Base-by-base conservation (phyloP, 257 asterid species). In the Salvia miltiorrhiza region DNA sequence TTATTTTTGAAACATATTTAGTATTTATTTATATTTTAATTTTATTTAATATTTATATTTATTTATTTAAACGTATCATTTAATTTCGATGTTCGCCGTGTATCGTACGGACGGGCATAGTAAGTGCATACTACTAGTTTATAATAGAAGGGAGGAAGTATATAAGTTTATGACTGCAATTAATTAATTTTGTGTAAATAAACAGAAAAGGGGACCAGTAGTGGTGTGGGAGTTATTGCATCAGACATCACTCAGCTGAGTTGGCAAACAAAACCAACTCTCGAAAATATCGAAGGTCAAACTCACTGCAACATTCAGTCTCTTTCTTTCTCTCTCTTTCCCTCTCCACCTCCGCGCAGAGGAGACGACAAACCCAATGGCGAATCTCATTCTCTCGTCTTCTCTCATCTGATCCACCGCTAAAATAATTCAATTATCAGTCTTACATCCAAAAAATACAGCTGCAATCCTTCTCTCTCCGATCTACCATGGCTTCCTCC, bases 401-500 rank as follows among this genome's bases (percentile, higher is more conserved):
- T 35, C 75, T 64, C 75, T 33, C 75, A 32, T 71, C 76, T 71
- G 59, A 57, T 49, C 44, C 64, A 59, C 47, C 69, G 35, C 62
- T 6, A 23, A 20, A 39, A 41, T 3, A 14, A 3, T 5, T 23
- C n/a, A 63, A 14, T 41, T 8, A 1, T 13, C 39, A 40, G 21
- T 61, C 37, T n/a, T 7, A 30, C 14, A 23, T 3, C 1, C 48
- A 5, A 57, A 10, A 4, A 33, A 37, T 11, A 26, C 45, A n/a
- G 13, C 8, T 3, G 16, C 69, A 35, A 9, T 5, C 30, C 9
- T 5, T 9, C 33, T 7, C 13, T 19, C 16, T n/a, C n/a, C 65
- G 9, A 43, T 17, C 39, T 2, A 23, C 66, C 35, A 78, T 79
- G 83, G 80, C 83, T 19, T 79, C 83, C 61, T 70, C 83, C 21